Evolutionary conservation across 495 filamentous ascomycete species (phyloP).

Genomic region (Penicillium pancosmium): DNA sequence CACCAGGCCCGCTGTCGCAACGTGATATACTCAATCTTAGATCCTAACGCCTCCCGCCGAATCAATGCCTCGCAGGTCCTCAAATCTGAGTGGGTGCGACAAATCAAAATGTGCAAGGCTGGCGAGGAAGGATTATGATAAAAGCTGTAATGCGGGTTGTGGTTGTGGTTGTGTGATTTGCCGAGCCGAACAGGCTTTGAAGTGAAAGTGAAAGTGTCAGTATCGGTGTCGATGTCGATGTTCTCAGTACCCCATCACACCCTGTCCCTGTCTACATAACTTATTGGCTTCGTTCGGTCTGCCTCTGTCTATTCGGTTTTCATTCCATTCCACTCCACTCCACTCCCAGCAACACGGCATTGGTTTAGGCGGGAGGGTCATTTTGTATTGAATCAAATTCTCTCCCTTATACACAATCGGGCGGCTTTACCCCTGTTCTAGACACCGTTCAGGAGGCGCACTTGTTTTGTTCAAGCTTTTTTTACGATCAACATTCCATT

Average conservation of each 20-base stretch:
- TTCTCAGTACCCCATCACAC: no score
- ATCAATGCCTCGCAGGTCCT: conserved; percentile 96
- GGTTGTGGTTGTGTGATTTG: no score
- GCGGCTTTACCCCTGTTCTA: not conserved
- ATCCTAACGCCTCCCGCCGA: conserved; percentile 86
- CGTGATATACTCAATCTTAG: conserved; percentile 97
- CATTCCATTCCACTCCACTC: no score
- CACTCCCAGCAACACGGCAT: not conserved
- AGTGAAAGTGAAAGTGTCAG: no score
- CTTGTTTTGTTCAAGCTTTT: not conserved
- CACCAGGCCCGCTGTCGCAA: conserved; percentile 91
- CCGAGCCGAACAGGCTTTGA: no score
- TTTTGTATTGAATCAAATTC: conserved; percentile 4
- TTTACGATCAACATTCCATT: not conserved
- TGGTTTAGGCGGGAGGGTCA: not conserved
- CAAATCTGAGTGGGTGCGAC: conserved; percentile 97
- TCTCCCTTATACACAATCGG: not conserved
- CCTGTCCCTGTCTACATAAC: no score
- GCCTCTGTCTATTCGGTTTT: no score
- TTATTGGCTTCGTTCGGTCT: no score
- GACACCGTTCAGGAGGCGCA: not conserved
- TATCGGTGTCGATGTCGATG: not conserved
- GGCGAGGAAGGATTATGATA: conserved; percentile 85
- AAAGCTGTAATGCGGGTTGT: not conserved
- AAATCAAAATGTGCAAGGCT: conserved; percentile 94